Base-by-base conservation (phyloP, 441 rosid species). In the Sinapis alba region DNA sequence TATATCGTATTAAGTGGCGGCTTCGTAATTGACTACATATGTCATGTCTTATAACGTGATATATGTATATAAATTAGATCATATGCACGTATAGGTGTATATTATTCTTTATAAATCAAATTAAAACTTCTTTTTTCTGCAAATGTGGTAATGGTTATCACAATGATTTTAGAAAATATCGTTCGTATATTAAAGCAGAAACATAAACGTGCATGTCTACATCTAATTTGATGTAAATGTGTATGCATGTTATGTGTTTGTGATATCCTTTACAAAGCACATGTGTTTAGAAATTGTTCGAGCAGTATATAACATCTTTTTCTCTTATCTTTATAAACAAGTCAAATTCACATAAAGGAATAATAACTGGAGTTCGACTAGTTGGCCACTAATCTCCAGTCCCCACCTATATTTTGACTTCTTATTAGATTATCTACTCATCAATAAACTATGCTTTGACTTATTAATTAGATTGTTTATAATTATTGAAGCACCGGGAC, bases 161-260 rank as follows among this genome's bases (percentile, higher is more conserved):
- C 5, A 51, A 2, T 51, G 26, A 4, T 51, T 51, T 19, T 51
- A 19, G 54, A 51, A 7, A 54, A 54, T 10, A 54, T 54, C 59
- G 15, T 21, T 54, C n/a, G 6, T 20, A 20, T 56, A 13, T 6
- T 59, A 59, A 59, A 59, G 41, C 41, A 15, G 21, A 59, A 15
- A 59, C 38, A 59, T 27, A 28, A 27, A 27, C 13, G 63, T 59
- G 63, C 21, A 59, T 59, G 41, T 59, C 41, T 8, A 59, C 63
- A 27, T 59, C 63, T 27, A 28, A 59, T 58, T 26, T 58, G 20
- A 24, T 57, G 30, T 57, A 3, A 26, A 26, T 58, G 19, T 50
- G 10, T 66, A 66, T 28, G 59, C 41, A 50, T 47, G 43, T 32
- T 62, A 13, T 34, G 66, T 36, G 23, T 38, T 47, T 11, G 54